Base-by-base conservation (phyloP, 2,329 filamentous ascomycete species). In the Macroventuria anomochaeta region DNA sequence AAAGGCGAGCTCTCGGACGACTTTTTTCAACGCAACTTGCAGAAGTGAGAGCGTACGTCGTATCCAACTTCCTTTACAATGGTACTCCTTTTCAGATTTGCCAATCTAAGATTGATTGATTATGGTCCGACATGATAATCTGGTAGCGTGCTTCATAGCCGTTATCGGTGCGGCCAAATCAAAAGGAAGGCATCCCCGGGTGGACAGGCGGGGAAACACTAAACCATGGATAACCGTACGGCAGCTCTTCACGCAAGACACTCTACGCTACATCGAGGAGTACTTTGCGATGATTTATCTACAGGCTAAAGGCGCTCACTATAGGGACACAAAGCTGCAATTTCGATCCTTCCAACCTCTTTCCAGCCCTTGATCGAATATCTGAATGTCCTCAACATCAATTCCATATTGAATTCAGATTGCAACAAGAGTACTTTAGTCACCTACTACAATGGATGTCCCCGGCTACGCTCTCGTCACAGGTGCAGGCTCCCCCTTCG, bases 401-500 rank as follows among this genome's bases (percentile, higher is more conserved):
- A n/a, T n/a, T n/a, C n/a, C n/a, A n/a, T n/a, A n/a, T n/a, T n/a
- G n/a, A n/a, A n/a, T n/a, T n/a, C n/a, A n/a, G n/a, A n/a, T n/a
- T n/a, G n/a, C n/a, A n/a, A n/a, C n/a, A n/a, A n/a, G n/a, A n/a
- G n/a, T n/a, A n/a, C n/a, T n/a, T n/a, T n/a, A n/a, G n/a, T n/a
- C n/a, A n/a, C n/a, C 2, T 10, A 7, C 17, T 11, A 46, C 18
- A 23, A 65, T 67, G 64, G 60, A 68, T 36, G 63, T 68, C 17
- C 57, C 65, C 28, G 65, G 65, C 23, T 66, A 42, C 33, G 63
- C 61, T 4, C 41, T 65, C 15, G 48, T 65, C 25, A 64, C 61
- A 28, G 61, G 59, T 3, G 59, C 57, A 20, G 63, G 44, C 12
- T 47, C 44, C 1, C 28, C 63, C 6, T 65, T 57, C 10, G 63